Conservation (phyloP, 192 early-diverging fungal genomes). For the Haplosporangium gracile region DNA sequence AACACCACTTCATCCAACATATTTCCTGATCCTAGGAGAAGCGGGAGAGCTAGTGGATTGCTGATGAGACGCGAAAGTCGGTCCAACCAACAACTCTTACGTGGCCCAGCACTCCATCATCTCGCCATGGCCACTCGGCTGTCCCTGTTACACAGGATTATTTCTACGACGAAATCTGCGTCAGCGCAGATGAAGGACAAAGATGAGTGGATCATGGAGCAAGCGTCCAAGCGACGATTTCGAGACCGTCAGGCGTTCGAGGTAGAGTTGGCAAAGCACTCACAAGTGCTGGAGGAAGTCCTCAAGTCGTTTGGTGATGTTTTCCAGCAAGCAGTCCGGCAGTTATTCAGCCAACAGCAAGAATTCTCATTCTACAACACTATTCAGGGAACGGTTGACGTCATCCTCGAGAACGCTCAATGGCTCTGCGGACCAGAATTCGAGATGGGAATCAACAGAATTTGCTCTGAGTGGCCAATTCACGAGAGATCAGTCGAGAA, state of each 20-base stretch:
- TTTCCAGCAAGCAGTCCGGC: not conserved
- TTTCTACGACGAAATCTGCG: constrained; percentile 27
- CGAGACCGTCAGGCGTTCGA: constrained; percentile 33
- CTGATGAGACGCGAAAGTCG: constrained; percentile 43
- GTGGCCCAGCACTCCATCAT: constrained; percentile 10
- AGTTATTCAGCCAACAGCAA: constrained; percentile 20
- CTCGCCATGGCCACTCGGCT: constrained; percentile 42
- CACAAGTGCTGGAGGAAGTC: constrained; percentile 4
- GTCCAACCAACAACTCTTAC: not conserved
- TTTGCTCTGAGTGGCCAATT: constrained; percentile 40
- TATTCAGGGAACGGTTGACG: constrained; percentile 35
- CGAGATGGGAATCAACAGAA: constrained; percentile 49
- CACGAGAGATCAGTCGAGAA: constrained; percentile 40
- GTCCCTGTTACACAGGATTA: constrained; percentile 39
- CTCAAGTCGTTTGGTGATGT: constrained; percentile 21
- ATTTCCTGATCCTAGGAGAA: constrained; percentile 17
- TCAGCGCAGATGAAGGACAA: constrained; percentile 35
- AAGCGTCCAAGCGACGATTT: constrained; percentile 19
- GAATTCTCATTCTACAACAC: constrained; percentile 31
- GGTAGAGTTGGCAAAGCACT: constrained; percentile 13
- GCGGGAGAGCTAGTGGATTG: constrained; percentile 18
- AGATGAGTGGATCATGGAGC: constrained; percentile 41
- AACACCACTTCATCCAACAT: constrained; percentile 11
- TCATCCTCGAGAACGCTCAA: constrained; percentile 31
- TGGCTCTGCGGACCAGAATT: constrained; percentile 54